phyloP scores from a whole-genome alignment of 768 basidiomycete genomes.

The Grammothele lineata region DNA sequence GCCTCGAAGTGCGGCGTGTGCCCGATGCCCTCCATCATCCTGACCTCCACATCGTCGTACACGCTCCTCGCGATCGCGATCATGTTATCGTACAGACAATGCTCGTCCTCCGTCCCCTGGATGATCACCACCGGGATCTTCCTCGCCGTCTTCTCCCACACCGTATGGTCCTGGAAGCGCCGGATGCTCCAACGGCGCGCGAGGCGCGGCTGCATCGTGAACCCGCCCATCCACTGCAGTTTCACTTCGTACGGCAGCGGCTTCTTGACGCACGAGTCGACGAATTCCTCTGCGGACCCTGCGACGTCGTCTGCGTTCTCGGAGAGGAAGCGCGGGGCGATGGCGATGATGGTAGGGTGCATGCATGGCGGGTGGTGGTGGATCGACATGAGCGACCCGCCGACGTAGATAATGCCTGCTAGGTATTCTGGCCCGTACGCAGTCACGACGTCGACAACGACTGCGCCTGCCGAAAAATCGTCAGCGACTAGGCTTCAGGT shows the following conservation, averaged over 20 bases:
- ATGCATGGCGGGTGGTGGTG: slow-evolving; percentile 9
- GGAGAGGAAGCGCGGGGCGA: slow-evolving; percentile 10
- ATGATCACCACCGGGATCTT: slow-evolving; percentile 19
- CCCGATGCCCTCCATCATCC: slow-evolving; percentile 17
- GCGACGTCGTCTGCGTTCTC: slow-evolving; percentile 12
- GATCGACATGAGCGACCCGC: slow-evolving; percentile 20
- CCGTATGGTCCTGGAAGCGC: slow-evolving; percentile 20
- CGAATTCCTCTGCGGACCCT: slow-evolving; percentile 14
- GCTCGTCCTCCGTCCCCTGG: slow-evolving; percentile 21
- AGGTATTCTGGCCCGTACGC: slow-evolving; percentile 19
- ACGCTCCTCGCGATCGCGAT: slow-evolving; percentile 9
- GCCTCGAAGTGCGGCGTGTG: slow-evolving; percentile 21
- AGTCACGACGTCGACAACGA: slow-evolving; percentile 17
- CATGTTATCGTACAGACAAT: slow-evolving; percentile 14
- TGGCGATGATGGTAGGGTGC: slow-evolving; percentile 10
- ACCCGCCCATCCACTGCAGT: slow-evolving; percentile 21
- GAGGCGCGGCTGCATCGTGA: slow-evolving; percentile 17
- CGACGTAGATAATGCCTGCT: slow-evolving; percentile 20
- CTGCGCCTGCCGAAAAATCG: background rate
- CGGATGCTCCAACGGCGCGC: slow-evolving; percentile 14
- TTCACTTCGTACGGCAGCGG: slow-evolving; percentile 18
- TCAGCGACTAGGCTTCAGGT: background rate
- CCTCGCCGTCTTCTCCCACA: slow-evolving; percentile 16
- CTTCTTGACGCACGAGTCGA: slow-evolving; percentile 20
- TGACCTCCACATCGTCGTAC: slow-evolving; percentile 15